Evolutionary conservation across 129 eudicot species (phyloP), one percentile per base, ranked within the genome.

Genomic region (Erigeron canadensis): DNA sequence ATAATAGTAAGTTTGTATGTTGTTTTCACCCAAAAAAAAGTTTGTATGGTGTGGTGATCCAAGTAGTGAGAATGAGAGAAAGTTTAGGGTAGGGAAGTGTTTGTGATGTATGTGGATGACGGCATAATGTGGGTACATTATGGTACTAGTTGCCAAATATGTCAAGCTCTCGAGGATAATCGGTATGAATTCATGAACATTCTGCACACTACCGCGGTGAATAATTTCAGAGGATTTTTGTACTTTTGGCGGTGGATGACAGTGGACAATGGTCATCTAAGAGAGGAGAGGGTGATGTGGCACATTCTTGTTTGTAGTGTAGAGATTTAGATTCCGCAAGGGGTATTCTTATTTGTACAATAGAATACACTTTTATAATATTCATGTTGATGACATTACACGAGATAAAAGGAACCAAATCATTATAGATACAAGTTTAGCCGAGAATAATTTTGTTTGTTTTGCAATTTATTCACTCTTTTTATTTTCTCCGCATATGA

Each of bases 391-490:
- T 11, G 12, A 13, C 28, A 28, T 10, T 34, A 28, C 7, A 59
- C 5, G 65, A 40, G 65, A 59, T 59, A 23, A 59, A 11, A 59
- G 43, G 65, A 21, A 59, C 65, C 42, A 21, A 19, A 59, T 16
- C 37, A 4, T 28, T 34, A 10, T 11, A 4, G 43, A 34, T 59
- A 59, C 65, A 59, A 59, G 65, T 28, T 59, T 57, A 23, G 8
- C 58, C 10, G 22, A 18, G 5, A 19, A 19, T 46, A 23, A 10
- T 17, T 6, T 13, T 45, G 5, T 37, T 10, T 15, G 60, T 61
- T 21, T 5, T 28, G 10, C 5, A 23, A 8, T 63, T 63, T 39
- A 62, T 59, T n/a, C 19, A 22, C 41, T 53, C 7, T 51, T 18
- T 59, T 39, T 15, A 63, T 45, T 23, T 64, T 51, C 16, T 59